Evolutionary conservation across 345 rosid species (phyloP).

Genomic region (Moricandia moricandioides): DNA sequence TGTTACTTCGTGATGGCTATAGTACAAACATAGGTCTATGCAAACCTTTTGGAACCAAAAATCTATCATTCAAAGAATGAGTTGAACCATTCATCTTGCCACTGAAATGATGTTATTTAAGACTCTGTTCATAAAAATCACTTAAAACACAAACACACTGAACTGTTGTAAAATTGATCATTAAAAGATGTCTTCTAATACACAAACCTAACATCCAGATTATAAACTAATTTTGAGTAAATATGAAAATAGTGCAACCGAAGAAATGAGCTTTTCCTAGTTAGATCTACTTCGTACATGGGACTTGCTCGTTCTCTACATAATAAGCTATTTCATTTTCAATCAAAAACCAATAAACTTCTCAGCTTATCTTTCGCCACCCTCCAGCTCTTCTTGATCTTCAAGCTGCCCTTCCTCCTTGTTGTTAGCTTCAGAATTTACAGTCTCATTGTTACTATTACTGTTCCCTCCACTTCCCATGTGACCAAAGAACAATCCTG

Average conservation of each 20-base stretch:
- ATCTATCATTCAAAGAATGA: not conserved
- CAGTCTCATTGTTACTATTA: constrained; percentile 54
- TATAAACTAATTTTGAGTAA: constrained; percentile 8
- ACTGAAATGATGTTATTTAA: not conserved
- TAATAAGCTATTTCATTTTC: constrained; percentile 12
- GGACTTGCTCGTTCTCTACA: not conserved
- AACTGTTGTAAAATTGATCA: constrained; percentile 7
- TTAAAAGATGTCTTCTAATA: not conserved
- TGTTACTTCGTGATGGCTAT: not conserved
- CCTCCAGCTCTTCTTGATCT: constrained; percentile 92
- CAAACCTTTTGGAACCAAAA: not conserved
- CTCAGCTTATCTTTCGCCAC: constrained; percentile 42
- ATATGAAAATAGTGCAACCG: not conserved
- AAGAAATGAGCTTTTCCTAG: not conserved
- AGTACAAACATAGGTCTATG: not conserved
- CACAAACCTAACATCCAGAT: constrained; percentile 18
- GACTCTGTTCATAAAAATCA: not conserved
- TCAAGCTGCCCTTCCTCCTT: constrained; percentile 80
- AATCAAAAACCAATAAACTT: not conserved
- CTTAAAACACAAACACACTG: not conserved
- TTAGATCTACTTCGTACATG: constrained; percentile 23
- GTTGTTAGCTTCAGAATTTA: constrained; percentile 56
- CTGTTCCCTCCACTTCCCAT: constrained; percentile 32
- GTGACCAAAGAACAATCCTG: constrained; percentile 60
- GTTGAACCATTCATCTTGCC: not conserved